Evolutionary conservation across 2,329 filamentous ascomycete genomes (phyloP), one percentile per base, ranked within the genome.

Genomic region (Xylaria sp.): DNA sequence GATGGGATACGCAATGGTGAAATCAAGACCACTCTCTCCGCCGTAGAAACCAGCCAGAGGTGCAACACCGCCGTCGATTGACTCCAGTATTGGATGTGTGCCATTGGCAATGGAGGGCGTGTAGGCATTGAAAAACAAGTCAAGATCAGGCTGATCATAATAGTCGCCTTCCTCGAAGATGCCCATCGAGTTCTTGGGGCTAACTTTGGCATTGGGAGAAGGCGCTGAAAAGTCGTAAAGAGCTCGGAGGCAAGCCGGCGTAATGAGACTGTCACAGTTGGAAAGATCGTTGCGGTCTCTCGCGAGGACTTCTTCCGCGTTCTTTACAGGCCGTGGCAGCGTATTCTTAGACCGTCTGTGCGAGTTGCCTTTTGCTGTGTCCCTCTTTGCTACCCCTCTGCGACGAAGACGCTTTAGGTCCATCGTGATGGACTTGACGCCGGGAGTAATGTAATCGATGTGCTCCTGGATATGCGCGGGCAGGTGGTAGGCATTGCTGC

Each of bases 81-180:
- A 47, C 9, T 49, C 42, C 50, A 47, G 42, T 6, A 25, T 50
- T 38, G 56, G 56, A 15, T 60, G 56, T 2, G 56, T 60, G 15
- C 56, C 56, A 38, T 60, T 47, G 6, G 42, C 20, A n/a, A 60
- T 60, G 5, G 33, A 45, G 20, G 56, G 56, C 13, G 56, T 50
- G 22, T 47, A 60, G 13, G 31, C 44, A n/a, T n/a, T 45, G 44
- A 36, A 60, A 13, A 60, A 60, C 9, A 50, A 49, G 20, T 60
- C 45, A 33, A 60, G 56, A 39, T 60, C 56, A 2, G 44, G 56
- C 29, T 60, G 56, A 20, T 60, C 56, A 6, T 49, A 60, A 44
- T 47, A 60, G 27, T 60, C 42, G 17, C 39, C 39, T 17, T 60
- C 56, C 33, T 60, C 56, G 22, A 60, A 60, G 15, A 60, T 60